Conservation (phyloP, 2,329 filamentous ascomycete species). For the Arachnopeziza araneosa region DNA sequence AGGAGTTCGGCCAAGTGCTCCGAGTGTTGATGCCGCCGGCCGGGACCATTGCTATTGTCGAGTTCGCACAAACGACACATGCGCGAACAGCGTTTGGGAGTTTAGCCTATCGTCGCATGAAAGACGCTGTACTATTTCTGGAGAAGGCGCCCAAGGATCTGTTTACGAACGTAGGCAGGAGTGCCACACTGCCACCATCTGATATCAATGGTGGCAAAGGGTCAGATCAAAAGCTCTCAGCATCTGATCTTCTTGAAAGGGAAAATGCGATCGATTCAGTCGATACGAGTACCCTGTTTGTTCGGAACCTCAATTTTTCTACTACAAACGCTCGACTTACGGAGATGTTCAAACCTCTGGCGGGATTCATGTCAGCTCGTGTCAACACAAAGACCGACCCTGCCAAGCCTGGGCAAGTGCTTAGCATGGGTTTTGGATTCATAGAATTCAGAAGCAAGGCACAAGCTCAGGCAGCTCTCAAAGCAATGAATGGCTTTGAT, state of each 20-base stretch:
- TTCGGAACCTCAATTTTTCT: constrained; percentile 89
- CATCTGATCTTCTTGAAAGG: constrained; percentile 61
- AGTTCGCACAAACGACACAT: constrained; percentile 74
- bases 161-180: constrained; percentile 41
- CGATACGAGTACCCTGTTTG: constrained; percentile 78
- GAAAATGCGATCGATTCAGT: constrained; percentile 45
- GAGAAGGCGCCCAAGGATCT: constrained; percentile 88
- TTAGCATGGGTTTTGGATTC: constrained; percentile 98
- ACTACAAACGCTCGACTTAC: constrained; percentile 74
- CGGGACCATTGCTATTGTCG: constrained; percentile 89
- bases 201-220: constrained; percentile 15
- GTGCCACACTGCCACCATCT: constrained; percentile 11
- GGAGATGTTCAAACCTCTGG: constrained; percentile 72
- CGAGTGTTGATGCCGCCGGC: constrained; percentile 87
- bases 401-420: constrained; percentile 79
- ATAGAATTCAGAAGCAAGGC: constrained; percentile 76
- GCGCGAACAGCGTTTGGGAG: constrained; percentile 79
- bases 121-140: constrained; percentile 84
- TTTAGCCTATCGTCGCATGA: constrained; percentile 84
- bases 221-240: constrained; percentile 55
- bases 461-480: constrained; percentile 72
- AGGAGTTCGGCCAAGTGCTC: constrained; percentile 66
- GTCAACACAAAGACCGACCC: constrained; percentile 92
- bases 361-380: constrained; percentile 81
- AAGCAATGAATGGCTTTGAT: constrained; percentile 80